Evolutionary conservation across 2,329 filamentous ascomycete species (phyloP), one percentile per base, ranked within the genome.

Genomic region (Epichloe brachyelytri): DNA sequence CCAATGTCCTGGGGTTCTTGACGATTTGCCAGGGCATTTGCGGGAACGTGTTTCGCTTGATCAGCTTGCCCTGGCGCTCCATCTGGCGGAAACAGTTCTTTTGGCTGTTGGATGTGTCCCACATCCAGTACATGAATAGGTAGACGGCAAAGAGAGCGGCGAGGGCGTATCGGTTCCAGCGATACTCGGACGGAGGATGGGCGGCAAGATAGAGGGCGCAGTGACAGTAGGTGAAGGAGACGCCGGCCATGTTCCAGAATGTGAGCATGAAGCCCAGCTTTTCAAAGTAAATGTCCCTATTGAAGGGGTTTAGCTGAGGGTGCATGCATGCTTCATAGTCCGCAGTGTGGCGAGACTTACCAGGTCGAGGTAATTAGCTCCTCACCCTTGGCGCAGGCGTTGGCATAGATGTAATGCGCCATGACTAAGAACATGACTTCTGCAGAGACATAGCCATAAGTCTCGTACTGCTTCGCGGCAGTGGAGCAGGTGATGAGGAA

Each of bases 241-340:
- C 89, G 58, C 89, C 89, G 45, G 89, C 88, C 65, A 95, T 74
- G 70, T 95, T 95, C 89, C 89, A 95, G 79, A 95, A 95, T 68
- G 93, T 94, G 58, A 95, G 79, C 89, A 95, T 95, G 74, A 95
- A 95, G 49, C 89, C 89, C 80, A 87, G 90, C 72, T 95, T 95
- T 75, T 95, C 89, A 61, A 88, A 91, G 74, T 94, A 95, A 85
- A 95, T 95, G 62, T 95, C 89, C 68, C 26, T 30, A 30, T 30
- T 10, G 26, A 30, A 8, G 26, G 26, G 26, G 2, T 3, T 30
- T 10, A 30, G 26, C 8, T 1, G 1, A 30, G 26, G 26, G 26
- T 26, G 22, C 22, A 26, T 30, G 8, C 26, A 30, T 4, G 26
- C 26, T 30, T 30, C 8, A 30, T 30, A 30, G 26, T 30, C 26